These are phyloP conservation scores for Phytophthora constricta DNA, from an alignment of 352 stramenopile species.

Conservation along the genomic window DNA sequence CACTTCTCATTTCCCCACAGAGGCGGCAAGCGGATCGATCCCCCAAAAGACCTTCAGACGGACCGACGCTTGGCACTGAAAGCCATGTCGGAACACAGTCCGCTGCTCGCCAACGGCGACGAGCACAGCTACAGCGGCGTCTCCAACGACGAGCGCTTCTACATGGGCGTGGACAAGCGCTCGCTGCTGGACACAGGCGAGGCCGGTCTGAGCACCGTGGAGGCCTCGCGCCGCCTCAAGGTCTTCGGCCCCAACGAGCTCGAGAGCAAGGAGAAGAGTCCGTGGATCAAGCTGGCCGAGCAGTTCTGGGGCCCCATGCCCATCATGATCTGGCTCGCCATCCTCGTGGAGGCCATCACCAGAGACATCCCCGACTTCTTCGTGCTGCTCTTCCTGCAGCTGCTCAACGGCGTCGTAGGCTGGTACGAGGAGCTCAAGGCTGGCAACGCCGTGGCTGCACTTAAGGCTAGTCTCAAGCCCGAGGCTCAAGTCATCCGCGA, in stretches of 20 bases:
- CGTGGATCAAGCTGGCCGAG: slow-evolving; percentile 63
- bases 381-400: slow-evolving; percentile 74
- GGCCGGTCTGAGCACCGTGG: slow-evolving; percentile 79
- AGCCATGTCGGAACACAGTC: slow-evolving; percentile 62
- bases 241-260: slow-evolving; percentile 92
- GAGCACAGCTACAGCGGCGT: slow-evolving; percentile 40
- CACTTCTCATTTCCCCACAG: neutral
- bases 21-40: slow-evolving; percentile 9
- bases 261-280: slow-evolving; percentile 48
- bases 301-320: slow-evolving; percentile 89
- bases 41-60: slow-evolving; percentile 1
- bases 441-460: slow-evolving; percentile 81
- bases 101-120: slow-evolving; percentile 53
- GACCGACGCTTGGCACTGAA: slow-evolving; percentile 3
- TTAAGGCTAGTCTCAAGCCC: slow-evolving; percentile 88
- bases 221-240: slow-evolving; percentile 80
- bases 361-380: slow-evolving; percentile 64
- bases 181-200: slow-evolving; percentile 71
- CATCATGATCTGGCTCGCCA: slow-evolving; percentile 93
- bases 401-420: slow-evolving; percentile 71
- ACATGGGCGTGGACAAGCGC: slow-evolving; percentile 85
- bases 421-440: slow-evolving; percentile 88
- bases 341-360: slow-evolving; percentile 79
- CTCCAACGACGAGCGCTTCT: slow-evolving; percentile 71
- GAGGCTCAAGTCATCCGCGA: slow-evolving; percentile 90